Conservation (phyloP, 495 filamentous ascomycete genomes). For the Podospora comata region DNA sequence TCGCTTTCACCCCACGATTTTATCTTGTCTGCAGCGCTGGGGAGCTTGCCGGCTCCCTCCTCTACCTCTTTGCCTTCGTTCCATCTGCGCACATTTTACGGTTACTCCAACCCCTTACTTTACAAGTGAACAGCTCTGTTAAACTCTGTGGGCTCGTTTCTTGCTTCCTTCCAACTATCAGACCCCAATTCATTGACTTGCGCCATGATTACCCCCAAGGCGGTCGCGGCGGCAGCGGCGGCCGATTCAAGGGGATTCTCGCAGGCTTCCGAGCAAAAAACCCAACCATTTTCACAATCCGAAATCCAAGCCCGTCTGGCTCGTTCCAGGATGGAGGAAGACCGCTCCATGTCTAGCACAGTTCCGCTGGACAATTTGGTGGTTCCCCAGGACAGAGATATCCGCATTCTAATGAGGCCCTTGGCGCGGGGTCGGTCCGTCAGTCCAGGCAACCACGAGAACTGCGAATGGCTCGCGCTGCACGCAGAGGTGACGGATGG, state of each 20-base stretch:
- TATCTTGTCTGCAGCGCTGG: background rate
- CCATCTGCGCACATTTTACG: background rate
- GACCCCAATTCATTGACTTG: background rate
- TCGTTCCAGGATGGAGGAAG: slow-evolving; percentile 34
- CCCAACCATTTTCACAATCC: slow-evolving; percentile 49
- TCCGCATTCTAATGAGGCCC: slow-evolving; percentile 49
- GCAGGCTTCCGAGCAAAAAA: slow-evolving; percentile 46
- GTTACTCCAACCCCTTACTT: background rate
- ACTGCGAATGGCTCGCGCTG: slow-evolving; percentile 43
- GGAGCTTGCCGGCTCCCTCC: background rate
- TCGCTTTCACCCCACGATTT: slow-evolving; percentile 1
- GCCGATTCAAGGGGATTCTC: slow-evolving; percentile 36
- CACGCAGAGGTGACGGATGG: slow-evolving; percentile 44
- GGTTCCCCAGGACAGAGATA: slow-evolving; percentile 41
- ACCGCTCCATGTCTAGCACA: slow-evolving; percentile 30
- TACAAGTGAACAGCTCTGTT: background rate
- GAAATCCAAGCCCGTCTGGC: slow-evolving; percentile 40
- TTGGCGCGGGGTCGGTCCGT: slow-evolving; percentile 46
- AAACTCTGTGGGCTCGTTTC: background rate
- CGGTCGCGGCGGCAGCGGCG: slow-evolving; percentile 11
- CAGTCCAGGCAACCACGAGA: slow-evolving; percentile 45
- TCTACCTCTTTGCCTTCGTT: background rate
- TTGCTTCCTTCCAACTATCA: background rate
- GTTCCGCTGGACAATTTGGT: slow-evolving; percentile 45
- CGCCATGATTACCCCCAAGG: slow-evolving; percentile 24